Conservation (phyloP, 2,329 filamentous ascomycete species). For the Fusarium coffeatum region DNA sequence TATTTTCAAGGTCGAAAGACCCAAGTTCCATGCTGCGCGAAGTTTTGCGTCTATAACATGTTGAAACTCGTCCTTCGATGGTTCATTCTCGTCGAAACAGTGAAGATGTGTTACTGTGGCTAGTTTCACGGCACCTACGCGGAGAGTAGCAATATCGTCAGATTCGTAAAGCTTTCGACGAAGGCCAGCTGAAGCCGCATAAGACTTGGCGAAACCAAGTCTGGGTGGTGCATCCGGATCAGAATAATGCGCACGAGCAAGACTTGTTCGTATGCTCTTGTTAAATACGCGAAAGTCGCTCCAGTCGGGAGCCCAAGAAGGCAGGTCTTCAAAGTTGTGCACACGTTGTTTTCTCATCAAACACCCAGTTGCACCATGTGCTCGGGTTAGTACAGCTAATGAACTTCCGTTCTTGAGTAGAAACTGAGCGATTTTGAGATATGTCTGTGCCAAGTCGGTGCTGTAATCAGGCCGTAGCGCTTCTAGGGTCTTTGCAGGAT, state of each 20-base stretch:
- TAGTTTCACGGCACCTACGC: neutral
- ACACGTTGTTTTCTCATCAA: neutral
- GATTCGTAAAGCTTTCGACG: neutral
- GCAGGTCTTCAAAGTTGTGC: neutral
- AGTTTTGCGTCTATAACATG: neutral
- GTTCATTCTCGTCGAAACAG: neutral
- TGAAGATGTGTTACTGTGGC: neutral
- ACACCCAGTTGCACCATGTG: neutral
- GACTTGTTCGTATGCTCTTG: constrained; percentile 1
- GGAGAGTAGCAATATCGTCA: neutral
- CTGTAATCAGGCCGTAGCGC: neutral
- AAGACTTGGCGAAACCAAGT: neutral
- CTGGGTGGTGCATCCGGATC: neutral
- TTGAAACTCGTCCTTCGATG: neutral
- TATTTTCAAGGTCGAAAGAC: neutral
- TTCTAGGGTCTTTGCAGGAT: neutral
- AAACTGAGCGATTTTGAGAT: neutral
- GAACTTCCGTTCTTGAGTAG: neutral
- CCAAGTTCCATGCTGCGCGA: neutral
- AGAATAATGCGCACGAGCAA: neutral
- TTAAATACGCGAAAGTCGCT: neutral
- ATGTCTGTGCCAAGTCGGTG: neutral
- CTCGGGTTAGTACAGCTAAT: neutral
- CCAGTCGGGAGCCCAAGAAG: constrained; percentile 3
- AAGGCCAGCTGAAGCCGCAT: neutral